Evolutionary conservation across 2,329 filamentous ascomycete species (phyloP), one percentile per base, ranked within the genome.

Genomic region (Calonectria hawksworthii): DNA sequence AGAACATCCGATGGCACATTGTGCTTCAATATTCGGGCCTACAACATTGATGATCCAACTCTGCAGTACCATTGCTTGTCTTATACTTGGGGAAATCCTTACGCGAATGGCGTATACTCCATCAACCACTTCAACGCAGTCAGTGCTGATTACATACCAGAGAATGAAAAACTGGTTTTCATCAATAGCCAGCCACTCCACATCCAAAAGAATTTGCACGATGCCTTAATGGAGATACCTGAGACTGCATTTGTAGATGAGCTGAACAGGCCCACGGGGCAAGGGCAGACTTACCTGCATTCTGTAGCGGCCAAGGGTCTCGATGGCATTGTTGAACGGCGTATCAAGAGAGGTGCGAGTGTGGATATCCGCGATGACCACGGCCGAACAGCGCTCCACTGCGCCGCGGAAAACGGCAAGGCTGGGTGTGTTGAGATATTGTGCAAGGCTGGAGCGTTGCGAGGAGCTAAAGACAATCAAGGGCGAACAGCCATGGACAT

Each of bases 81-180:
- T 30, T 81, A 80, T 51, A 81, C 79, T 2, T 81, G 80, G 80
- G 78, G 80, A 13, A 81, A 80, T 52, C 80, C 79, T 11, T 75
- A 77, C 63, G 77, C 79, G 13, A 75, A 80, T 52, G 79, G 80
- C 2, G 74, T 70, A 32, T 74, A 69, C 11, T 79, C 78, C 2
- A 21, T 66, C 28, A 70, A 68, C 4, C 70, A 77, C 18, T 81
- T 77, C 65, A 65, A 77, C 16, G 61, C 73, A 0, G 77, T 74
- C 3, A 61, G 61, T 11, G 21, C 54, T 0, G 26, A 77, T 18
- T 81, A 80, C 59, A 41, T 65, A 4, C 41, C 73, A 14, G 59
- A 66, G 11, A 74, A 77, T 36, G 67, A 66, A 18, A 59, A 78
- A 13, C 70, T 72, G 8, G 70, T 81, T 38, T 51, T 75, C 7